Evolutionary conservation across 2,329 filamentous ascomycete genomes (phyloP).

Genomic region (Purpureocillium lavendulum): DNA sequence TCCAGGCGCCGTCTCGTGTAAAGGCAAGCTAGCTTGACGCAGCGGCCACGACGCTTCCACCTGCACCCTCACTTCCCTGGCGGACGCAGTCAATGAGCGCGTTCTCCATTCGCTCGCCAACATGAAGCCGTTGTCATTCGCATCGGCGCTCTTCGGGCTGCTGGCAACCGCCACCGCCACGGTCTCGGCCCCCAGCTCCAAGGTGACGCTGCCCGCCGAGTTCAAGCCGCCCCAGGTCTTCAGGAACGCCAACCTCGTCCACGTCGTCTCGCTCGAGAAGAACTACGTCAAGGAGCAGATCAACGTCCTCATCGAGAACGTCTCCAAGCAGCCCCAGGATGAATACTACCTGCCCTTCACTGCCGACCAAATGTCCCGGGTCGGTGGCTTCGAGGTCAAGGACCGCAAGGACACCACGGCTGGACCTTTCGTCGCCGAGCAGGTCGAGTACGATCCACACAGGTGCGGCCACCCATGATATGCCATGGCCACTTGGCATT

Average conservation of each 20-base stretch:
- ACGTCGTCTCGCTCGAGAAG: conserved; percentile 88
- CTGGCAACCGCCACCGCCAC: conserved; percentile 39
- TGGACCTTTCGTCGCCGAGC: conserved; percentile 60
- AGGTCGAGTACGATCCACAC: conserved; percentile 54
- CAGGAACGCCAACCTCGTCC: conserved; percentile 86
- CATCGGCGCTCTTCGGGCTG: conserved; percentile 51
- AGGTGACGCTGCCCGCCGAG: conserved; percentile 49
- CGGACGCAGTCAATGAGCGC: conserved; percentile 25
- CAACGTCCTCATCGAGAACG: conserved; percentile 92
- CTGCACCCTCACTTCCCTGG: neutral
- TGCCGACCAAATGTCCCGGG: conserved; percentile 60
- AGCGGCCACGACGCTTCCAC: too few species aligned
- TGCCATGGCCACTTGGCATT: neutral
- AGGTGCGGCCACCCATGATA: conserved; percentile 33
- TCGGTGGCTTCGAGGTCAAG: conserved; percentile 85
- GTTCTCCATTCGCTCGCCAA: conserved; percentile 16
- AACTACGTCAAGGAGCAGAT: conserved; percentile 82
- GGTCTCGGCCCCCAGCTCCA: conserved; percentile 37
- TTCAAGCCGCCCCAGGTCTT: conserved; percentile 88
- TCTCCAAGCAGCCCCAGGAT: conserved; percentile 66
- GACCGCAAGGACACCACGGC: conserved; percentile 74
- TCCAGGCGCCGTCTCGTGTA: neutral
- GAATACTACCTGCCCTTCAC: conserved; percentile 92
- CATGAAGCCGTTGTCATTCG: conserved; percentile 38
- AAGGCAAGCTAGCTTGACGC: neutral